Evolutionary conservation across 2,329 filamentous ascomycete genomes (phyloP).

Genomic region (Colletotrichum sp.): DNA sequence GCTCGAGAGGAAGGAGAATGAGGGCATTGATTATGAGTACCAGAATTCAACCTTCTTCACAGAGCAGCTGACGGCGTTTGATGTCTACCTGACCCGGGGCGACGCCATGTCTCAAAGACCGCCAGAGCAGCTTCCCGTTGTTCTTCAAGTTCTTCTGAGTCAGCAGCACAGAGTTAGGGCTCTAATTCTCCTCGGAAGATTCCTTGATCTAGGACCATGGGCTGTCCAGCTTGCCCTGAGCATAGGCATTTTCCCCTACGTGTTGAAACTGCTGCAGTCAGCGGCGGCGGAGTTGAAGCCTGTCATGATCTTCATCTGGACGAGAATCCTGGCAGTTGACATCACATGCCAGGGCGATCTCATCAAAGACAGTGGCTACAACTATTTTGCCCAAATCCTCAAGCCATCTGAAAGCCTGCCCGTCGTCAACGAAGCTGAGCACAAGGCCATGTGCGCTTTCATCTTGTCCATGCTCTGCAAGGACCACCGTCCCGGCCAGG

Average conservation of each 20-base stretch:
- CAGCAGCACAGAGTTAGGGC: constrained; percentile 93
- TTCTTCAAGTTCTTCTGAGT: constrained; percentile 92
- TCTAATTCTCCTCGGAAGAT: constrained; percentile 88
- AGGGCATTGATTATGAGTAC: constrained; percentile 83
- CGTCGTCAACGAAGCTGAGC: constrained; percentile 82
- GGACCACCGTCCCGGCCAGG: constrained; percentile 88
- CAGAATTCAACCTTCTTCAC: constrained; percentile 96
- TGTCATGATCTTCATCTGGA: constrained; percentile 99
- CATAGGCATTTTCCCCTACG: constrained; percentile 98
- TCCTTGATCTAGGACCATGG: constrained; percentile 95
- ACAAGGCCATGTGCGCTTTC: constrained; percentile 98
- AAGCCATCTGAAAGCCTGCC: constrained; percentile 84
- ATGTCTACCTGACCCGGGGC: constrained; percentile 87
- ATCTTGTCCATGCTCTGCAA: constrained; percentile 98
- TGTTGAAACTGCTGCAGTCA: constrained; percentile 95
- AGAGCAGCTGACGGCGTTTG: constrained; percentile 95
- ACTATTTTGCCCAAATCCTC: constrained; percentile 93
- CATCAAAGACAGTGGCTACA: constrained; percentile 95
- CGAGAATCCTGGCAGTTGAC: constrained; percentile 92
- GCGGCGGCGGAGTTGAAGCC: constrained; percentile 94
- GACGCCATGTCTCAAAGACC: constrained; percentile 82
- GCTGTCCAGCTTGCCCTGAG: constrained; percentile 97
- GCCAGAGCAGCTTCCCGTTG: constrained; percentile 93
- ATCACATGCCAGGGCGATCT: constrained; percentile 91
- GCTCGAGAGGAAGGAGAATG: constrained; percentile 78